Base-by-base conservation (phyloP, 2,329 filamentous ascomycete genomes). In the Trichophyton benhamiae region DNA sequence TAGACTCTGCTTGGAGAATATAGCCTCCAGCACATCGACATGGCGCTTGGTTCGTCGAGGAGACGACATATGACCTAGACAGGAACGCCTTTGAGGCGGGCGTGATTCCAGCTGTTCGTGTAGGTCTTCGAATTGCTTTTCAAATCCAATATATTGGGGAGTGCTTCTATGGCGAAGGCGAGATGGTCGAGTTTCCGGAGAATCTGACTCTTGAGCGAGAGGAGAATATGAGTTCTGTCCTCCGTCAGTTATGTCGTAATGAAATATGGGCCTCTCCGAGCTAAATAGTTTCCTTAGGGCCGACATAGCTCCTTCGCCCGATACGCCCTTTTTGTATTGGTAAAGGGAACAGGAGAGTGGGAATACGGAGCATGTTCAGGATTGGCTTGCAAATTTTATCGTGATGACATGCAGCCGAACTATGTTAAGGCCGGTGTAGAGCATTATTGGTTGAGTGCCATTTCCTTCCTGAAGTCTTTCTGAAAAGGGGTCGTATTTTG, bases 1-100 rank as follows among this genome's bases (percentile, higher is more conserved):
- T 41, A 69, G 65, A 4, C 68, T 68, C 57, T 75, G 71, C 0
- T 69, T 67, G n/a, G 70, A 68, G 58, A 69, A 71, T n/a, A 75
- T 60, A 11, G 75, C 74, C 62, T 75, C 73, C 20, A 76, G 64
- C 36, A 77, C 66, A 63, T 77, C 75, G 49, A 77, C 69, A 68
- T 77, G 73, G 20, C 73, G 70, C 42, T 67, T 63, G 36, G 61
- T 71, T 52, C 63, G 68, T 42, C 62, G 49, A 17, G 61, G 52
- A 33, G 38, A 62, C 11, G 59, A 55, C 22, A 63, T 63, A 15
- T 58, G 36, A 63, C 65, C 48, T 59, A 64, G 30, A 62, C 65
- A 61, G 67, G 67, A 49, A 63, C 65, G 61, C 64, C 66, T 64
- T 67, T 67, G 20, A 33, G 4, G 46, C 22, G 61, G 59, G 38